Base-by-base conservation (phyloP, 805 yeast genomes). In the Clavispora santaluciae region DNA sequence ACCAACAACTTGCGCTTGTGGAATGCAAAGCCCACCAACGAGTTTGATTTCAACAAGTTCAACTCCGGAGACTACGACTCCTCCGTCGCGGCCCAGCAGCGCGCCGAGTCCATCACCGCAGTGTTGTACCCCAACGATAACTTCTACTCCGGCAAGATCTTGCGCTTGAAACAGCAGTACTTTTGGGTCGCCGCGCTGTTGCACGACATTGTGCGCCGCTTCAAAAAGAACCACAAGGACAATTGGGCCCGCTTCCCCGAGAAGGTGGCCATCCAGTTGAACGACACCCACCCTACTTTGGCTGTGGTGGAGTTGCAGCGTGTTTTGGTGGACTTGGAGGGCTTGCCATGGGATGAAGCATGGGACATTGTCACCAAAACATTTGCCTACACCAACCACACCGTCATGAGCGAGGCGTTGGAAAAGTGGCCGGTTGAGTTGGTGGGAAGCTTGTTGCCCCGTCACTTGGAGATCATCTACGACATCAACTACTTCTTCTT, bases 101-200 rank as follows among this genome's bases (percentile, higher is more conserved):
- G 79, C 41, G 97, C 97, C 3, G 96, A 87, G 63, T 81, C 95
- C 18, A 87, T 89, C 55, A 87, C 96, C 26, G 87, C 96, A 5
- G 96, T 89, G 13, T 70, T 89, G 57, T 89, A 89, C 64, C 97
- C 97, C 49, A 89, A 89, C 65, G 97, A 89, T 62, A 90, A 89
- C 64, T 90, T 89, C 61, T 84, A 86, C 57, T 76, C 79, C 50
- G 97, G 97, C 55, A 89, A 90, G 65, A 95, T 87, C 61, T 74
- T 89, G 58, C 79, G 97, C 60, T 77, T 89, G 63, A 90, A 90
- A 65, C 97, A 89, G 70, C 97, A 89, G 66, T 90, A 88, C 66
- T 90, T 89, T 68, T 89, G 97, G 97, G 96, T 90, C 39, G 82
- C 95, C 38, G 96, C 97, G 24, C 86, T 96, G 12, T 74, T 90